Conservation (phyloP, 2,329 filamentous ascomycete species). For the Plenodomus tracheiphilus region DNA sequence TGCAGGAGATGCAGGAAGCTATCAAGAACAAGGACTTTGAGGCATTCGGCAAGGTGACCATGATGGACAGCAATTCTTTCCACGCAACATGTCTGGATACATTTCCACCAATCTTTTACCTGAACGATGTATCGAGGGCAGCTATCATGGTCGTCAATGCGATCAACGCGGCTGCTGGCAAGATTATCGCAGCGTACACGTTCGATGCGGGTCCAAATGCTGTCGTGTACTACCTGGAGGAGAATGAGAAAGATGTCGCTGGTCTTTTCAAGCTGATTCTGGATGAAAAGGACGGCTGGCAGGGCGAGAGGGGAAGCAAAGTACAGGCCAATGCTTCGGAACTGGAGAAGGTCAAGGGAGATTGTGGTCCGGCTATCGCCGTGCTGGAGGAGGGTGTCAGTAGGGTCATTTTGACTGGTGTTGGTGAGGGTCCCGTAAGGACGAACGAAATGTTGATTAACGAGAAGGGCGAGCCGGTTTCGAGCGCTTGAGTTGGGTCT, state of each 20-base stretch:
- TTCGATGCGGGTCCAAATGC: conserved; percentile 98
- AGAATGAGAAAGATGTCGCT: conserved; percentile 72
- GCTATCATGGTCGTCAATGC: conserved; percentile 87
- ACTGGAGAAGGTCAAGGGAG: conserved; percentile 64
- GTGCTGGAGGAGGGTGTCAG: conserved; percentile 76
- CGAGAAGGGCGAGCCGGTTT: conserved; percentile 53
- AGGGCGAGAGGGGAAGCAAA: conserved; percentile 56
- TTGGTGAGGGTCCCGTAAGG: conserved; percentile 85
- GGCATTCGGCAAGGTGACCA: conserved; percentile 85
- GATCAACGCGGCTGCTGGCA: conserved; percentile 80
- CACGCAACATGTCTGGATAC: conserved; percentile 94
- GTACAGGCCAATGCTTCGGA: conserved; percentile 57
- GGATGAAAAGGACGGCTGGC: conserved; percentile 71
- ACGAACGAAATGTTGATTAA: conserved; percentile 76
- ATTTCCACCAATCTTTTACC: conserved; percentile 96
- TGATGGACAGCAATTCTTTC: conserved; percentile 97
- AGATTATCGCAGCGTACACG: conserved; percentile 86
- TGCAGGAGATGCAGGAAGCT: conserved; percentile 83
- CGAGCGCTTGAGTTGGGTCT: conserved; percentile 7
- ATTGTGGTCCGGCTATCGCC: conserved; percentile 43
- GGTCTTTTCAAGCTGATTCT: conserved; percentile 76
- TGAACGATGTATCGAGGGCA: conserved; percentile 89
- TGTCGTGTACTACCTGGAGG: conserved; percentile 90
- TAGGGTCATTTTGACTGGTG: conserved; percentile 86
- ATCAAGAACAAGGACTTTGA: conserved; percentile 79